Evolutionary conservation across 2,329 filamentous ascomycete species (phyloP).

Genomic region (Hymenoscyphus repandus): DNA sequence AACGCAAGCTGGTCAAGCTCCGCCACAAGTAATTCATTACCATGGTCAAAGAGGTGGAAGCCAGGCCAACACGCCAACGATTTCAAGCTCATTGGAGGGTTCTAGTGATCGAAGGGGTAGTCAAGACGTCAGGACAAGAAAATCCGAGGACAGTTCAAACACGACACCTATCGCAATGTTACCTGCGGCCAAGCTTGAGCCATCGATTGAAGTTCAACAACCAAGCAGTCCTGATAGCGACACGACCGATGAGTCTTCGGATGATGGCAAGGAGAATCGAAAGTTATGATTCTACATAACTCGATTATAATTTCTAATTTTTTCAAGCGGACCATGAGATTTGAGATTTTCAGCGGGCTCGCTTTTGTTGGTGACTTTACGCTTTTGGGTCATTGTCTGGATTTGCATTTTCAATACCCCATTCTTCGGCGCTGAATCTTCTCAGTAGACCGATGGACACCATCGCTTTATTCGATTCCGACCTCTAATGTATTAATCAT

Average conservation of each 20-base stretch:
- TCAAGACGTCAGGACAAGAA: conserved; percentile 21
- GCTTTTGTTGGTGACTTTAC: conserved; percentile 7
- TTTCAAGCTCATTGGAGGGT: conserved; percentile 27
- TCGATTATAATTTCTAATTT: conserved; percentile 3
- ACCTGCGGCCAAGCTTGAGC: conserved; percentile 21
- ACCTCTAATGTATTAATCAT: conserved; percentile 11
- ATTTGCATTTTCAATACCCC: conserved; percentile 21
- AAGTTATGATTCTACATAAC: conserved; percentile 2
- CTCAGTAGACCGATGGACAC: conserved; percentile 3
- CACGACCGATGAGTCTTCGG: conserved; percentile 21
- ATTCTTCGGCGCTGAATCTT: conserved; percentile 16
- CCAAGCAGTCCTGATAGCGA: conserved; percentile 23
- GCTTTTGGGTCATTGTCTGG: conserved; percentile 3
- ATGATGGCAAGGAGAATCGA: conserved; percentile 8
- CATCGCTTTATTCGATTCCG: conserved; percentile 12
- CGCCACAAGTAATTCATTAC: conserved; percentile 63
- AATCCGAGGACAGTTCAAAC: conserved; percentile 21
- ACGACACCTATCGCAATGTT: conserved; percentile 19
- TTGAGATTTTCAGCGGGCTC: conserved; percentile 11
- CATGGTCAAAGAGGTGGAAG: conserved; percentile 63
- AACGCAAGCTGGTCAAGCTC: conserved; percentile 55
- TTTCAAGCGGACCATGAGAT: neutral
- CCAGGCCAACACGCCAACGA: conserved; percentile 59
- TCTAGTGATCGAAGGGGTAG: conserved; percentile 22
- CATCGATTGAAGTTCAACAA: conserved; percentile 17